phyloP scores from a whole-genome alignment of 192 early-diverging fungal genomes.

The Backusella australiensis region DNA sequence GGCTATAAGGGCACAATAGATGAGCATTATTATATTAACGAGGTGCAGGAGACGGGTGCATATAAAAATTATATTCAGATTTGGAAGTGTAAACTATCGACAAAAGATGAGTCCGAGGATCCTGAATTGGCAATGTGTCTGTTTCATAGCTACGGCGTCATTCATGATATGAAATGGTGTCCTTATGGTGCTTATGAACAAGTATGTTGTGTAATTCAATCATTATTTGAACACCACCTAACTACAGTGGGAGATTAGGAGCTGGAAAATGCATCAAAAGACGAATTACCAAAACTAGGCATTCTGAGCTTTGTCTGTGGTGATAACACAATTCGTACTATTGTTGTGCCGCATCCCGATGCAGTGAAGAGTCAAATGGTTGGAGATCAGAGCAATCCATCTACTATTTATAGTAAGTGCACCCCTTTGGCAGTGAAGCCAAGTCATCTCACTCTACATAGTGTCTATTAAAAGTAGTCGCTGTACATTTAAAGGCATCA shows the following conservation, averaged over 20 bases:
- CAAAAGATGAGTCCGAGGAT: neutral
- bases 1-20: conserved; percentile 30
- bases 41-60: neutral
- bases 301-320: conserved; percentile 36
- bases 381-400: neutral
- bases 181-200: conserved; percentile 44
- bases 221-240: neutral
- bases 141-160: conserved; percentile 37
- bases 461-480: conserved; percentile 14
- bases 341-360: conserved; percentile 37
- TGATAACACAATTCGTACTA: conserved; percentile 28
- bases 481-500: neutral
- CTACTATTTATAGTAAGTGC: conserved; percentile 12
- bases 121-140: conserved; percentile 40
- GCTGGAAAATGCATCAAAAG: neutral
- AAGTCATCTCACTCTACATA: neutral
- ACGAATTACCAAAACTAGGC: conserved; percentile 30
- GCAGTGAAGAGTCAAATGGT: neutral
- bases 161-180: conserved; percentile 40
- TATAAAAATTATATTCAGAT: conserved; percentile 39
- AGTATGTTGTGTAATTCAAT: neutral
- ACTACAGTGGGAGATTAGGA: neutral
- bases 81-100: conserved; percentile 32
- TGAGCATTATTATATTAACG: conserved; percentile 23
- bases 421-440: neutral